These are phyloP conservation scores for Ceratopteris richardii DNA, from an alignment of 75 land plant genomes.

Conservation along the genomic window DNA sequence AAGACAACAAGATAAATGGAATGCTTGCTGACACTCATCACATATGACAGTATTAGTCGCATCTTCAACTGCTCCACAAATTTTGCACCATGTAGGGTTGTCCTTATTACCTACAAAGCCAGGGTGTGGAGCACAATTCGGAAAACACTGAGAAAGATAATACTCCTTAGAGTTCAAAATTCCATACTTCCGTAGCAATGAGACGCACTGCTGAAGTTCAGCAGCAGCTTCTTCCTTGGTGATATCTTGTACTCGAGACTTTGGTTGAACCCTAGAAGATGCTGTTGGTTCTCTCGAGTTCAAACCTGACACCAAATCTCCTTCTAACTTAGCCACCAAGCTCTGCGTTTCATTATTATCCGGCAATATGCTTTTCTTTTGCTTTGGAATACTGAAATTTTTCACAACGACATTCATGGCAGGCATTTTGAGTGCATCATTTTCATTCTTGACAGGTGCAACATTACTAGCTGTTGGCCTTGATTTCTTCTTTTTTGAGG, in stretches of 20 bases:
- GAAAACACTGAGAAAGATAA: background rate
- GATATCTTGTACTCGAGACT: background rate
- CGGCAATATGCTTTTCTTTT: too few relatives aligned
- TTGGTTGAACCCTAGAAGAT: too few relatives aligned
- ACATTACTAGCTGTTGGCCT: too few relatives aligned
- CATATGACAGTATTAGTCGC: constrained; percentile 45
- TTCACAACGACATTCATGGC: too few relatives aligned
- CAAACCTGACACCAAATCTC: too few relatives aligned
- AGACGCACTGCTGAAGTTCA: constrained; percentile 1
- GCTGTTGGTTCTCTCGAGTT: too few relatives aligned
- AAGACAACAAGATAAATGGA: constrained; percentile 47
- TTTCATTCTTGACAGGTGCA: too few relatives aligned
- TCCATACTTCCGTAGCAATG: background rate
- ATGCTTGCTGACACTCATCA: constrained; percentile 61
- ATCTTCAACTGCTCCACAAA: constrained; percentile 31
- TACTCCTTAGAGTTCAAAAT: background rate
- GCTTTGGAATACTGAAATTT: too few relatives aligned
- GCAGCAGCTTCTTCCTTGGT: background rate
- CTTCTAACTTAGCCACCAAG: too few relatives aligned
- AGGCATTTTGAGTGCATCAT: too few relatives aligned
- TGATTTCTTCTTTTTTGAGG: too few relatives aligned
- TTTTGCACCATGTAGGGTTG: constrained; percentile 26
- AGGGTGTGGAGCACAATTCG: constrained; percentile 9
- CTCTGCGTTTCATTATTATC: too few relatives aligned
- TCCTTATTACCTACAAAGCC: constrained; percentile 6